These are phyloP conservation scores for Lentinula edodes DNA, from an alignment of 768 basidiomycete species.

Conservation along the genomic window DNA sequence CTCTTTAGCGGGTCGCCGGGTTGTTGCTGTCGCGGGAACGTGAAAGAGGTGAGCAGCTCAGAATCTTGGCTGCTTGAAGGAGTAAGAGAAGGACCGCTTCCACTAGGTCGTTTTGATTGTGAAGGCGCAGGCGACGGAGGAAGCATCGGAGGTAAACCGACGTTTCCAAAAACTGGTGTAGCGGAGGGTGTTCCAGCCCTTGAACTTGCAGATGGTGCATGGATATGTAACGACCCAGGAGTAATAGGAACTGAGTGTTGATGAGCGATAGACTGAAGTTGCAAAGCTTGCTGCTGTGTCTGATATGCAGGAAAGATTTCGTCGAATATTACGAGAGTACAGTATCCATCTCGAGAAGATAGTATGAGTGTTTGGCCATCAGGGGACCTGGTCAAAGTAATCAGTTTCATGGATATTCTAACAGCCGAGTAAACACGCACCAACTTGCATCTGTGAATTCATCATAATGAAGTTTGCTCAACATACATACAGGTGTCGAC, in stretches of 20 bases:
- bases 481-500: slow-evolving; percentile 81
- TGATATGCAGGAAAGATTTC: slow-evolving; percentile 86
- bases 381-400: slow-evolving; percentile 63
- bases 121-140: slow-evolving; percentile 4
- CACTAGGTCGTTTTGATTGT: neutral
- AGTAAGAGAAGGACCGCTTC: slow-evolving; percentile 41
- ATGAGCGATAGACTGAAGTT: slow-evolving; percentile 87
- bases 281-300: slow-evolving; percentile 87
- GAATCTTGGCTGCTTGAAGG: slow-evolving; percentile 42
- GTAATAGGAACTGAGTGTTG: slow-evolving; percentile 69
- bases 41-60: slow-evolving; percentile 20
- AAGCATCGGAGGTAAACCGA: slow-evolving; percentile 22
- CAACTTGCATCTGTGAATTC: slow-evolving; percentile 97
- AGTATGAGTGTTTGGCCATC: slow-evolving; percentile 92
- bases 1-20: slow-evolving; percentile 8
- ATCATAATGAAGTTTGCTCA: slow-evolving; percentile 94
- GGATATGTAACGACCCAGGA: slow-evolving; percentile 21
- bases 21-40: neutral
- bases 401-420: neutral
- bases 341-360: slow-evolving; percentile 94
- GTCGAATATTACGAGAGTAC: slow-evolving; percentile 92
- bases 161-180: slow-evolving; percentile 27
- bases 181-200: slow-evolving; percentile 28
- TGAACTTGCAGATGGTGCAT: slow-evolving; percentile 13
- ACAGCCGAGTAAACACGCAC: slow-evolving; percentile 32